Conservation (phyloP, 2,329 filamentous ascomycete genomes). For the Alternaria sp. region DNA sequence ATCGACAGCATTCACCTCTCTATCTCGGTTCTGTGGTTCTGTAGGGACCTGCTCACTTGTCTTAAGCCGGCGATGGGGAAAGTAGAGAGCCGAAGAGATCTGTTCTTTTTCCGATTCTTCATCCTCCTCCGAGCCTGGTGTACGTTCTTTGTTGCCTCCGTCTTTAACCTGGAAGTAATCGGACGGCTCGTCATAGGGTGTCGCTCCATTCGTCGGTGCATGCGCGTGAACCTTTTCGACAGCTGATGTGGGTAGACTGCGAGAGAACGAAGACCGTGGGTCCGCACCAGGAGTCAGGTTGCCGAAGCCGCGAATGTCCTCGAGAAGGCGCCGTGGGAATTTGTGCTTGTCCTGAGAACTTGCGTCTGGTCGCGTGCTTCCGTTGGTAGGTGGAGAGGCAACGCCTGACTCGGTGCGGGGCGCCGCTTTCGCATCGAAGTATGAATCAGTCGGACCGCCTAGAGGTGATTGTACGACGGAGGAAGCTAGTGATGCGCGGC, state of each 20-base stretch:
- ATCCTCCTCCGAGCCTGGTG: slow-evolving; percentile 52
- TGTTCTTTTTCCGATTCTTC: slow-evolving; percentile 78
- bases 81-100: slow-evolving; percentile 83
- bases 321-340: slow-evolving; percentile 59
- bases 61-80: slow-evolving; percentile 71
- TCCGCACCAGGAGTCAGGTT: slow-evolving; percentile 56
- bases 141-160: slow-evolving; percentile 28
- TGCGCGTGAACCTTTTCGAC: slow-evolving; percentile 42
- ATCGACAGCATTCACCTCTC: slow-evolving; percentile 33
- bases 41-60: slow-evolving; percentile 45
- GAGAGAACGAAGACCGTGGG: slow-evolving; percentile 58
- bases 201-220: slow-evolving; percentile 20
- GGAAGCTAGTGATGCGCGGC: slow-evolving; percentile 29
- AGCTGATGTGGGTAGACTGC: slow-evolving; percentile 53
- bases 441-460: slow-evolving; percentile 27
- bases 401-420: slow-evolving; percentile 11
- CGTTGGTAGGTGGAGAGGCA: neutral
- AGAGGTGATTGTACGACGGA: slow-evolving; percentile 37
- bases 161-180: slow-evolving; percentile 39
- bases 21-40: slow-evolving; percentile 30
- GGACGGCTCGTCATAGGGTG: slow-evolving; percentile 24
- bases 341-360: slow-evolving; percentile 16
- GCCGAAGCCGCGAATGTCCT: slow-evolving; percentile 64
- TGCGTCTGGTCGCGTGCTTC: neutral
- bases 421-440: slow-evolving; percentile 34